Evolutionary conservation across 257 asterid genomes (phyloP).

Genomic region (Petunia axillaris): DNA sequence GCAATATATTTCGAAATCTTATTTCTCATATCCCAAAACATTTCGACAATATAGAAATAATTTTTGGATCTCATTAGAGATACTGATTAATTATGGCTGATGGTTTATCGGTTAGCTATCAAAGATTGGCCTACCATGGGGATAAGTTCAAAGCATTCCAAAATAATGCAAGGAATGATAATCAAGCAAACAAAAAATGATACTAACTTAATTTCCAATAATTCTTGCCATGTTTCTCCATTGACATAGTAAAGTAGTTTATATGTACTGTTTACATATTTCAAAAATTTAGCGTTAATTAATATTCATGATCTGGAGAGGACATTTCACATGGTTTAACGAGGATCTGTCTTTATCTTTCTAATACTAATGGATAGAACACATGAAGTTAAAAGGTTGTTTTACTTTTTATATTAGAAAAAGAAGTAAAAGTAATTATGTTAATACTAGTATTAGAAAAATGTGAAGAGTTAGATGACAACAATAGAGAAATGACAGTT

Average conservation of each 20-base stretch:
- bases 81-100: slow-evolving; percentile 12
- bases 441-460: too few relatives aligned
- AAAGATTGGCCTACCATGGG: slow-evolving; percentile 29
- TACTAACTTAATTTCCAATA: neutral
- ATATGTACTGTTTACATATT: too few relatives aligned
- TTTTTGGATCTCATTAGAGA: slow-evolving; percentile 23
- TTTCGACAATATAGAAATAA: neutral
- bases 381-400: neutral
- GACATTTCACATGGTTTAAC: neutral
- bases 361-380: neutral
- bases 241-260: too few relatives aligned
- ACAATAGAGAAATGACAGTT: neutral
- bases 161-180: neutral
- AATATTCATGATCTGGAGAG: neutral
- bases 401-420: neutral
- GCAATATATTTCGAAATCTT: neutral
- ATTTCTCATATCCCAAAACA: neutral
- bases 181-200: neutral
- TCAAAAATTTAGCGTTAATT: too few relatives aligned
- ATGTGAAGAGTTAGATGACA: neutral
- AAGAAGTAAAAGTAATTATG: neutral
- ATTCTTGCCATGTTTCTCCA: neutral
- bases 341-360: neutral
- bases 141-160: neutral
- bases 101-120: slow-evolving; percentile 20